Evolutionary conservation across 352 stramenopile genomes (phyloP).

Genomic region (Pythium angustatum): DNA sequence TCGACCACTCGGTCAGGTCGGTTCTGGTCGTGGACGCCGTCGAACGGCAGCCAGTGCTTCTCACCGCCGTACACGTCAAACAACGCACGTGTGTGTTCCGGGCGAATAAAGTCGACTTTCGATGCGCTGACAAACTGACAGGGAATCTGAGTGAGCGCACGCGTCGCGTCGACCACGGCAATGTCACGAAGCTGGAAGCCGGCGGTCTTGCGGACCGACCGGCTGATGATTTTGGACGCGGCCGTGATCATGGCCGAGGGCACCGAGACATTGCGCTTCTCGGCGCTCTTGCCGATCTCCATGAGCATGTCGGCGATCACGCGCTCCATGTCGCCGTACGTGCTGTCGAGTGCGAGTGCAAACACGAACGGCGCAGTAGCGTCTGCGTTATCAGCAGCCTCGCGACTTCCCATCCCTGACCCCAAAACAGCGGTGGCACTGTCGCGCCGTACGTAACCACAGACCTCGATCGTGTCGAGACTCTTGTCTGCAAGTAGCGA

Average conservation of each 20-base stretch:
- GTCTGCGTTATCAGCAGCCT: no score
- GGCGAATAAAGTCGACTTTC: slow-evolving; percentile 77
- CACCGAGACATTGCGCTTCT: slow-evolving; percentile 70
- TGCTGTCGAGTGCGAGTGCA: slow-evolving; percentile 56
- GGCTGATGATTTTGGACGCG: slow-evolving; percentile 66
- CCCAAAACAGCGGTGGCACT: neutral
- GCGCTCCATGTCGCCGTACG: slow-evolving; percentile 76
- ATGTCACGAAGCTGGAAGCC: slow-evolving; percentile 61
- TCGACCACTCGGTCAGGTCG: slow-evolving; percentile 51
- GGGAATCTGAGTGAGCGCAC: slow-evolving; percentile 39
- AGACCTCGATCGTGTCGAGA: slow-evolving; percentile 27
- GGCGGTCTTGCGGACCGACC: slow-evolving; percentile 64
- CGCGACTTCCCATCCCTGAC: neutral
- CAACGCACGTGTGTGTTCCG: slow-evolving; percentile 52
- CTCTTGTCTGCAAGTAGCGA: slow-evolving; percentile 37
- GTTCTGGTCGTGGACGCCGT: slow-evolving; percentile 64
- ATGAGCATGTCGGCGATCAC: slow-evolving; percentile 75
- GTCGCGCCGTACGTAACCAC: slow-evolving; percentile 28
- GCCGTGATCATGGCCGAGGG: slow-evolving; percentile 62
- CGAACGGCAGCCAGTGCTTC: slow-evolving; percentile 61
- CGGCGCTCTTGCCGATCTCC: slow-evolving; percentile 68
- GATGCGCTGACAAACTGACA: slow-evolving; percentile 70
- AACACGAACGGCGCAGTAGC: slow-evolving; percentile 45
- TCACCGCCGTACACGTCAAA: slow-evolving; percentile 57
- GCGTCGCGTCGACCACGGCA: slow-evolving; percentile 44